phyloP scores from a whole-genome alignment of 1,284 basidiomycete species.

The Trichosporon sp. region DNA sequence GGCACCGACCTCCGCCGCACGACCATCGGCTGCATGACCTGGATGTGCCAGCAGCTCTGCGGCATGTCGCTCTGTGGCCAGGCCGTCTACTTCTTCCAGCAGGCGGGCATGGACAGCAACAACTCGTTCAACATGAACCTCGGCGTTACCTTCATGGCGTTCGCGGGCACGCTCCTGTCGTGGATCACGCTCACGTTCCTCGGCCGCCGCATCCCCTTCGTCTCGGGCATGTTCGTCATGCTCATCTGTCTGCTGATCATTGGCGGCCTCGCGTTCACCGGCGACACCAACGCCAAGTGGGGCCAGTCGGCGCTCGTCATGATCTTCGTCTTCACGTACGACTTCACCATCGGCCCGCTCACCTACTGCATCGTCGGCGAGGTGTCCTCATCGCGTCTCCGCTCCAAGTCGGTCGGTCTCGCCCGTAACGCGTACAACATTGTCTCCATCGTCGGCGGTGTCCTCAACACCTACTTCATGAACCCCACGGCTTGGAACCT shows the following conservation, averaged over 20 bases:
- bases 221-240: slow-evolving; percentile 49
- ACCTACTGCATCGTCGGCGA: slow-evolving; percentile 49
- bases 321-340: slow-evolving; percentile 27
- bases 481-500: slow-evolving; percentile 24
- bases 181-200: slow-evolving; percentile 41
- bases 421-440: slow-evolving; percentile 51
- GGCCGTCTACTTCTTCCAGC: slow-evolving; percentile 30
- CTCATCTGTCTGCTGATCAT: slow-evolving; percentile 49
- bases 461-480: slow-evolving; percentile 23
- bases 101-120: slow-evolving; percentile 14
- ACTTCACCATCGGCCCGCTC: slow-evolving; percentile 35
- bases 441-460: slow-evolving; percentile 10
- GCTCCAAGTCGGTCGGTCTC: slow-evolving; percentile 53
- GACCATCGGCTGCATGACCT: slow-evolving; percentile 16
- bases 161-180: slow-evolving; percentile 45
- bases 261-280: slow-evolving; percentile 34
- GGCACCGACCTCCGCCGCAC: slow-evolving; percentile 24
- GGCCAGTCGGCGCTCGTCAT: slow-evolving; percentile 23
- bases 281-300: slow-evolving; percentile 12
- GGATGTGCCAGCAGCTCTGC: slow-evolving; percentile 25
- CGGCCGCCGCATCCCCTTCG: slow-evolving; percentile 52
- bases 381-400: slow-evolving; percentile 48
- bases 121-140: slow-evolving; percentile 32
- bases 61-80: slow-evolving; percentile 24
- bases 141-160: slow-evolving; percentile 45